phyloP scores from a whole-genome alignment of 1,139 yeast genomes.

The Pichia sp. region DNA sequence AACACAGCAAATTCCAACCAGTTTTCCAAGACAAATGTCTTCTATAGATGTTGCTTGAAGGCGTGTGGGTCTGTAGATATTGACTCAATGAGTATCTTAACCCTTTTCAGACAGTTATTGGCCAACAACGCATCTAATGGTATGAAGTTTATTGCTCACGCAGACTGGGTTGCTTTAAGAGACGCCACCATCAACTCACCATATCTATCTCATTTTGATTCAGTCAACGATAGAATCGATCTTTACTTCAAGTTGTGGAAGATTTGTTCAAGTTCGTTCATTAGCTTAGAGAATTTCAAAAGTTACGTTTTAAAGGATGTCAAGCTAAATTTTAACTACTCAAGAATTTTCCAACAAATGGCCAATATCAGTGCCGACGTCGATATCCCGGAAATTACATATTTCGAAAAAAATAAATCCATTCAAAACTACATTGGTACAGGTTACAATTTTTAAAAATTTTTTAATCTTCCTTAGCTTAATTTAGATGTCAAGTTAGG shows the following conservation, averaged over 20 bases:
- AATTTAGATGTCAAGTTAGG: background rate
- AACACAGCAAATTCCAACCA: constrained; percentile 58
- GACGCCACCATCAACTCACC: constrained; percentile 64
- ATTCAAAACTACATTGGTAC: constrained; percentile 29
- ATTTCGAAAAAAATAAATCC: constrained; percentile 27
- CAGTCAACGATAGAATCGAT: constrained; percentile 42
- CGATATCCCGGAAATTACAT: constrained; percentile 36
- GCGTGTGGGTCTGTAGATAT: constrained; percentile 65
- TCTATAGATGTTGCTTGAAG: constrained; percentile 72
- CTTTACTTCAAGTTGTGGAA: constrained; percentile 59
- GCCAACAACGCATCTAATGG: constrained; percentile 50
- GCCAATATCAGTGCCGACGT: constrained; percentile 37
- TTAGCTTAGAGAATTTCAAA: constrained; percentile 42
- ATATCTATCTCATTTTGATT: constrained; percentile 26
- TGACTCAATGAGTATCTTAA: constrained; percentile 51
- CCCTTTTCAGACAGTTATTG: constrained; percentile 60
- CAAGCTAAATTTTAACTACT: constrained; percentile 37
- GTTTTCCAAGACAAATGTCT: constrained; percentile 62
- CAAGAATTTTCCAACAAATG: constrained; percentile 37
- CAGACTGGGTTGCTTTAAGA: constrained; percentile 85
- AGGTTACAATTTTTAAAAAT: constrained; percentile 13
- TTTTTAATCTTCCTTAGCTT: background rate
- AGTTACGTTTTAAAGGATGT: constrained; percentile 41
- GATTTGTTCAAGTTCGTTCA: constrained; percentile 45
- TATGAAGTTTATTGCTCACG: constrained; percentile 64